Evolutionary conservation across 2,329 filamentous ascomycete genomes (phyloP).

Genomic region (Cladosporium sp.): DNA sequence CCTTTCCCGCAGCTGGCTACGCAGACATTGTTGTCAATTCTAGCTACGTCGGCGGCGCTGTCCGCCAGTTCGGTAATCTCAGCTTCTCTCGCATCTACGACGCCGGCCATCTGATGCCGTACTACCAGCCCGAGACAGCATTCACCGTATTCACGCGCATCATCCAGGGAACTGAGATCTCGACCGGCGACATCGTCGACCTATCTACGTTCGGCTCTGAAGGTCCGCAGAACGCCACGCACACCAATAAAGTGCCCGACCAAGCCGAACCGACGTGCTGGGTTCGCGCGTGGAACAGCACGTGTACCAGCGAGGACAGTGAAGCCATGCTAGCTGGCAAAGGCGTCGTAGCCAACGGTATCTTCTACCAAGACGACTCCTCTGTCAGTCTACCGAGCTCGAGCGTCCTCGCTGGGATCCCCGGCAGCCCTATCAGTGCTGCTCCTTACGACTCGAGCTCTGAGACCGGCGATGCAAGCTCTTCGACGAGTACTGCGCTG

Average conservation of each 20-base stretch:
- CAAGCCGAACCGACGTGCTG: slow-evolving; percentile 56
- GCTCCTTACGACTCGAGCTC: not conserved
- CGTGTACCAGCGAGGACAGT: slow-evolving; percentile 52
- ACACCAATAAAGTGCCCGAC: slow-evolving; percentile 50
- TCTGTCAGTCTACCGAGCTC: slow-evolving; percentile 35
- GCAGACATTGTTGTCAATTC: slow-evolving; percentile 66
- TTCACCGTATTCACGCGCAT: slow-evolving; percentile 52
- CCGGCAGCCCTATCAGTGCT: slow-evolving; percentile 23
- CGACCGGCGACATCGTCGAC: slow-evolving; percentile 47
- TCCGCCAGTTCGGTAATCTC: slow-evolving; percentile 70
- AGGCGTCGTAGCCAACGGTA: slow-evolving; percentile 58
- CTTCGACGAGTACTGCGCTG: slow-evolving; percentile 18
- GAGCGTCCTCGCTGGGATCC: slow-evolving; percentile 29
- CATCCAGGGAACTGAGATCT: slow-evolving; percentile 47
- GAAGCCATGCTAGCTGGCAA: slow-evolving; percentile 45
- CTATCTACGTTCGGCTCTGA: slow-evolving; percentile 52
- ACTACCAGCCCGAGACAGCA: slow-evolving; percentile 50
- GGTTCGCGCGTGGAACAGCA: slow-evolving; percentile 48
- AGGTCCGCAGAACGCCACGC: slow-evolving; percentile 55
- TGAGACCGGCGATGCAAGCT: slow-evolving; percentile 3
- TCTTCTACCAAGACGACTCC: slow-evolving; percentile 45
- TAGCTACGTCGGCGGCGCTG: slow-evolving; percentile 65
- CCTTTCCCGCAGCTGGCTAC: slow-evolving; percentile 67
- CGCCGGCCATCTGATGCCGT: slow-evolving; percentile 50
- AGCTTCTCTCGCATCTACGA: slow-evolving; percentile 50